Conservation (phyloP, 257 asterid genomes). For the Ophiorrhiza pumila region DNA sequence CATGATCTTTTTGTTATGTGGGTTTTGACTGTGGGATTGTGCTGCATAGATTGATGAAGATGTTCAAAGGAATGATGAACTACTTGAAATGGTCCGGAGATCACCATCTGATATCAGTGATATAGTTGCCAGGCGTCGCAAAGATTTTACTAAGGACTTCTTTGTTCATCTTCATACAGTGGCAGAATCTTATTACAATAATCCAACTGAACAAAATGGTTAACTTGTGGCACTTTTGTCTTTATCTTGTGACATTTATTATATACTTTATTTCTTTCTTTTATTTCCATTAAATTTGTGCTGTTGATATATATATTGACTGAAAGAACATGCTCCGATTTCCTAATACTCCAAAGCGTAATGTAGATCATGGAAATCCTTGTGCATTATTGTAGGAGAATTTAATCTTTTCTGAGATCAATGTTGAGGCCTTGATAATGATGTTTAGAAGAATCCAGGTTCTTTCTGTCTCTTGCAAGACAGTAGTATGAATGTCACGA, state of each 20-base stretch:
- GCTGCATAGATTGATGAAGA: slow-evolving; percentile 69
- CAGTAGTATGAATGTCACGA: too few species aligned
- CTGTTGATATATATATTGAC: not conserved
- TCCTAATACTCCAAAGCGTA: too few species aligned
- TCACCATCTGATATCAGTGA: slow-evolving; percentile 68
- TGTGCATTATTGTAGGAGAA: not conserved
- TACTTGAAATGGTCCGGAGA: slow-evolving; percentile 54
- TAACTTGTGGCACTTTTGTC: slow-evolving; percentile 12
- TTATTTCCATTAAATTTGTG: not conserved
- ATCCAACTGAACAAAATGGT: slow-evolving; percentile 84
- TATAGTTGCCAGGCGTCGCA: slow-evolving; percentile 79
- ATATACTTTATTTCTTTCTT: not conserved
- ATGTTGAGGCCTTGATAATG: not conserved
- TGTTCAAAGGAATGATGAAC: slow-evolving; percentile 77
- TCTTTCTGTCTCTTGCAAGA: too few species aligned
- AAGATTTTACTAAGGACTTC: slow-evolving; percentile 92
- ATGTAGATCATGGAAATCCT: not conserved
- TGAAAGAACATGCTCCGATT: not conserved
- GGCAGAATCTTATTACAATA: slow-evolving; percentile 70
- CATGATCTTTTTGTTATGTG: not conserved
- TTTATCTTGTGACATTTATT: not conserved
- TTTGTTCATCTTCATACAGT: slow-evolving; percentile 75
- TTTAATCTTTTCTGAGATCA: not conserved
- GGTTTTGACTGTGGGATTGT: slow-evolving; percentile 18
- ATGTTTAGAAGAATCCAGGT: too few species aligned